These are phyloP conservation scores for Lentinus brumalis DNA, from an alignment of 768 basidiomycete species.

Conservation along the genomic window DNA sequence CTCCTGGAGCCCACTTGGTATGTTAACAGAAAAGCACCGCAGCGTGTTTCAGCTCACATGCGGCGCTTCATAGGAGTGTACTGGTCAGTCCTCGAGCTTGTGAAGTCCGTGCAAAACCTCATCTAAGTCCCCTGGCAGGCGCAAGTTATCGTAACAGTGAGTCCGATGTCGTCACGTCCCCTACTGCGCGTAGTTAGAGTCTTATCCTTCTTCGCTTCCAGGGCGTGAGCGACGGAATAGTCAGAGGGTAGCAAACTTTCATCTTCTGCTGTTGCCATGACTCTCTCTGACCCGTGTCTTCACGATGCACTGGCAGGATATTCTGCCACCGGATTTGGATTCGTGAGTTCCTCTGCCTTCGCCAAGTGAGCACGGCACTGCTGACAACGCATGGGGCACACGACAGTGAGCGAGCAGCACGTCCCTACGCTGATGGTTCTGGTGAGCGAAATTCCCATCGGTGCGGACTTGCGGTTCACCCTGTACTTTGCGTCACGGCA, in stretches of 20 bases:
- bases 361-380: neutral
- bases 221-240: neutral
- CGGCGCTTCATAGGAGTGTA: constrained; percentile 9
- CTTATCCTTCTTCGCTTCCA: neutral
- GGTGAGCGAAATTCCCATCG: neutral
- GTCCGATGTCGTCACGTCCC: neutral
- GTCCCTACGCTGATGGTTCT: neutral
- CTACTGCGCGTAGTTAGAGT: neutral
- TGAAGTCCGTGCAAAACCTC: neutral
- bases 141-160: neutral
- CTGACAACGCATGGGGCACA: neutral
- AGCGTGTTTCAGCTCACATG: neutral
- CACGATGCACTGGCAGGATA: neutral
- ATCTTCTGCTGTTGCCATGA: neutral
- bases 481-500: neutral
- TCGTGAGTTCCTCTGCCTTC: neutral
- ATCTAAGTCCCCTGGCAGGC: neutral
- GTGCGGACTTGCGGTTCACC: neutral
- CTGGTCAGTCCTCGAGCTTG: constrained; percentile 2
- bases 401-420: neutral
- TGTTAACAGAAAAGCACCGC: neutral
- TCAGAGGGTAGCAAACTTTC: neutral
- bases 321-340: constrained; percentile 2
- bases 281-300: neutral
- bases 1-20: constrained; percentile 12